phyloP scores from a whole-genome alignment of 2,329 filamentous ascomycete genomes.

The Arthrobotrys megalospora region DNA sequence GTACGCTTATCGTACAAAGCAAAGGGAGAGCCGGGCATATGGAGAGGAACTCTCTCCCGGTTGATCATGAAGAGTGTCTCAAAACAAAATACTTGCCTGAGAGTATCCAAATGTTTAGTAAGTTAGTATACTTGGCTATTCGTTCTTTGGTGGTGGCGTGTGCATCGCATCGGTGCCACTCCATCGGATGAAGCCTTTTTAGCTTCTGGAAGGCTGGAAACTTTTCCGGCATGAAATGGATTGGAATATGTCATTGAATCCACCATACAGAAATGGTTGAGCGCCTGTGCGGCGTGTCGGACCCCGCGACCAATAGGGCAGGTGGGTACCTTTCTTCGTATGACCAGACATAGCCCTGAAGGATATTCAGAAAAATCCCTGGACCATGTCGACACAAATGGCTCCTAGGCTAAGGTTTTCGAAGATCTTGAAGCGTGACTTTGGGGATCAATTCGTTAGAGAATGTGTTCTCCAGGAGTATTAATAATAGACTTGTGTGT shows the following conservation, averaged over 20 bases:
- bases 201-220: conserved; percentile 36
- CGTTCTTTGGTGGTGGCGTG: conserved; percentile 38
- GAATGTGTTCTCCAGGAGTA: conserved; percentile 40
- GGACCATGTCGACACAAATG: conserved; percentile 57
- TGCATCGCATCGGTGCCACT: conserved; percentile 37
- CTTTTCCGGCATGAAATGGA: conserved; percentile 26
- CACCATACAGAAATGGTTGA: conserved; percentile 14
- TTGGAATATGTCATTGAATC: conserved; percentile 36
- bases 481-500: conserved; percentile 39
- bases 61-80: conserved; percentile 16
- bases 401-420: conserved; percentile 29
- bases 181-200: conserved; percentile 25
- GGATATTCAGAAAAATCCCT: conserved; percentile 39
- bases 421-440: conserved; percentile 45
- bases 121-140: neutral
- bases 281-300: conserved; percentile 56
- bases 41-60: conserved; percentile 46
- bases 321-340: conserved; percentile 58
- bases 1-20: conserved; percentile 26
- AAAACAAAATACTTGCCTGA: conserved; percentile 5
- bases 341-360: conserved; percentile 59
- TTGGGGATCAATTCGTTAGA: conserved; percentile 36
- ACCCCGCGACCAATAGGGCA: conserved; percentile 61
- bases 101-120: conserved; percentile 19
- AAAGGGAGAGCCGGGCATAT: conserved; percentile 16